Conservation (phyloP, 2,329 filamentous ascomycete genomes). For the Pleoardoris graminearum region DNA sequence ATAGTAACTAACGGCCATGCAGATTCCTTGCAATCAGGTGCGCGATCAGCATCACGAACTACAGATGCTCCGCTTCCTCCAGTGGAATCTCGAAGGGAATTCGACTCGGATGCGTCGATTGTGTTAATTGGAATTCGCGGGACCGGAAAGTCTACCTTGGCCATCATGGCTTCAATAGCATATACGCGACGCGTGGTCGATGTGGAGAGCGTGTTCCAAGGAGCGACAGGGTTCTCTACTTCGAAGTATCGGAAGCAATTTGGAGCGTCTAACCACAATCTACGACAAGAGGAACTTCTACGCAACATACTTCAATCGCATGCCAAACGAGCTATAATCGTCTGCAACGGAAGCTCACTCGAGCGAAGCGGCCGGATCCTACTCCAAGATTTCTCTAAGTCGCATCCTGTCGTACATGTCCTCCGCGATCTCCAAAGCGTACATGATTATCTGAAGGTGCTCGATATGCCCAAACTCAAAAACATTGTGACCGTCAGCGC, state of each 20-base stretch:
- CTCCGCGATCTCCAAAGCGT: slow-evolving; percentile 68
- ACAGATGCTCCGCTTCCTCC: slow-evolving; percentile 26
- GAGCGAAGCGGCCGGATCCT: slow-evolving; percentile 64
- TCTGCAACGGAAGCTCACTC: slow-evolving; percentile 71
- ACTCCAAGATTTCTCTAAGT: slow-evolving; percentile 64
- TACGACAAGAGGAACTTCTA: slow-evolving; percentile 65
- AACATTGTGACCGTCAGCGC: slow-evolving; percentile 62
- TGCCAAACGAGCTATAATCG: slow-evolving; percentile 65
- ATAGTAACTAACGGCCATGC: slow-evolving; percentile 1
- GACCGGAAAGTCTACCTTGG: slow-evolving; percentile 74
- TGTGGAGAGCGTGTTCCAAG: slow-evolving; percentile 68
- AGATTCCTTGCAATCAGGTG: slow-evolving; percentile 30
- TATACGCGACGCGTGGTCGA: slow-evolving; percentile 71
- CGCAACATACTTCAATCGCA: slow-evolving; percentile 63
- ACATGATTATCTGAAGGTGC: slow-evolving; percentile 61
- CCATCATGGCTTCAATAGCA: slow-evolving; percentile 73
- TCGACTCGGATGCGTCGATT: slow-evolving; percentile 67
- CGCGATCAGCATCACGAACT: slow-evolving; percentile 33
- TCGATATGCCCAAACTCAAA: slow-evolving; percentile 59
- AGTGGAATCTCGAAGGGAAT: slow-evolving; percentile 44
- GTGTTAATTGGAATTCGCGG: slow-evolving; percentile 74
- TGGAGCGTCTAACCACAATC: slow-evolving; percentile 65
- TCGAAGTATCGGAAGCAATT: slow-evolving; percentile 65
- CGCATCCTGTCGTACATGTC: slow-evolving; percentile 72
- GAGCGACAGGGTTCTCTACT: slow-evolving; percentile 64